phyloP scores from a whole-genome alignment of 1,284 basidiomycete genomes.

The Stereum hirsutum region DNA sequence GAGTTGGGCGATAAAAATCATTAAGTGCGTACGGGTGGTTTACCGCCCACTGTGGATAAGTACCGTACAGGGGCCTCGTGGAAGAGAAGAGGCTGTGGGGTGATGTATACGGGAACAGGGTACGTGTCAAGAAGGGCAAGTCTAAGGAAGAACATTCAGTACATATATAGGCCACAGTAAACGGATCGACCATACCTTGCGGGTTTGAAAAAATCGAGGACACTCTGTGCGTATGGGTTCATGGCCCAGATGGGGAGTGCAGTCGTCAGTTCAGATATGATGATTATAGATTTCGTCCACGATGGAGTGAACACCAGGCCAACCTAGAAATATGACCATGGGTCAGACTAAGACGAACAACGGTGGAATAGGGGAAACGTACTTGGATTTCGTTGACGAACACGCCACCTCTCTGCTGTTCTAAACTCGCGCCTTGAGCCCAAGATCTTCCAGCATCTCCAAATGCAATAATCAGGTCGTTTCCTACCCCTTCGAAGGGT shows the following conservation, averaged over 20 bases:
- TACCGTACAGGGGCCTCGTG: constrained; percentile 46
- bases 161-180: constrained; percentile 1
- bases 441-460: constrained; percentile 39
- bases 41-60: constrained; percentile 27
- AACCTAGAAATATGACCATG: constrained; percentile 28
- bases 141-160: constrained; percentile 20
- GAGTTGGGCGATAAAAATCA: neutral
- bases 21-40: constrained; percentile 16
- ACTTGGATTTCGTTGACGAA: constrained; percentile 39
- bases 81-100: constrained; percentile 23
- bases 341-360: neutral
- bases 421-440: constrained; percentile 39
- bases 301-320: constrained; percentile 40
- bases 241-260: constrained; percentile 43
- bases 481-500: constrained; percentile 15
- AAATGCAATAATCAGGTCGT: constrained; percentile 33
- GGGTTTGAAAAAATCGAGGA: constrained; percentile 38
- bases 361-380: constrained; percentile 7
- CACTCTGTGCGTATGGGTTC: constrained; percentile 34
- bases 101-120: constrained; percentile 39
- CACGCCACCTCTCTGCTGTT: constrained; percentile 39
- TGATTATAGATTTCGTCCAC: constrained; percentile 35
- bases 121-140: constrained; percentile 47
- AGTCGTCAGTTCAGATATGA: constrained; percentile 45
- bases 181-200: constrained; percentile 26